Conservation (phyloP, 2,329 filamentous ascomycete genomes). For the Colletotrichum sp. region DNA sequence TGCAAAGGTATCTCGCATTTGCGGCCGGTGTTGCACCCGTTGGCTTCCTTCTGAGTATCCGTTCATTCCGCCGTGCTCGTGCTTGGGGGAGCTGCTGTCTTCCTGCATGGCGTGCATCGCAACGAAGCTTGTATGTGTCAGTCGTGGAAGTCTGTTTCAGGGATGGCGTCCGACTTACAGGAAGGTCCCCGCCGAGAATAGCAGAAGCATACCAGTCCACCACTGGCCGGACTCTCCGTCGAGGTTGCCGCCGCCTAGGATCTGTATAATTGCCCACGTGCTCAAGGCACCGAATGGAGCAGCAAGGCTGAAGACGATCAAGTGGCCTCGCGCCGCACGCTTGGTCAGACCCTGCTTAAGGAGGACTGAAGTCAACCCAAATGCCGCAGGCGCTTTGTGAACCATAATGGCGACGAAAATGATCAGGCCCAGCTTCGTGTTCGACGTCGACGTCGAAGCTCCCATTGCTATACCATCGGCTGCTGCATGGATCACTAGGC, state of each 20-base stretch:
- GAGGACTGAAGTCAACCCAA: constrained; percentile 88
- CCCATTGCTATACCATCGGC: constrained; percentile 97
- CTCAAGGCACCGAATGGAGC: constrained; percentile 84
- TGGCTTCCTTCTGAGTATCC: constrained; percentile 54
- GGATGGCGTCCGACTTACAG: constrained; percentile 64
- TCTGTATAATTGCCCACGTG: constrained; percentile 81
- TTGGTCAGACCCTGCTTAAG: constrained; percentile 92
- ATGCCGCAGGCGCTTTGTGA: constrained; percentile 95
- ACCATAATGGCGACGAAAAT: constrained; percentile 97
- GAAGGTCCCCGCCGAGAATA: constrained; percentile 98
- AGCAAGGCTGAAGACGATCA: constrained; percentile 90
- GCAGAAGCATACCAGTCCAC: constrained; percentile 89
- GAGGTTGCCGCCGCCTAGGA: constrained; percentile 68
- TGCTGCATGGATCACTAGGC: constrained; percentile 93
- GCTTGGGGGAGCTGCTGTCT: constrained; percentile 54
- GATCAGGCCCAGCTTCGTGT: constrained; percentile 82
- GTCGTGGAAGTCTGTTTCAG: background rate
- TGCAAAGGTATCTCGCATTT: constrained; percentile 72
- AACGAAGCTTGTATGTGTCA: constrained; percentile 67
- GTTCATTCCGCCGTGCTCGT: constrained; percentile 58
- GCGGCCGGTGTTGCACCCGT: constrained; percentile 59
- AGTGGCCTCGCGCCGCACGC: constrained; percentile 80
- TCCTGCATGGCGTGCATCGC: constrained; percentile 99
- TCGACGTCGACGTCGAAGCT: constrained; percentile 78
- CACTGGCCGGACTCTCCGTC: constrained; percentile 72